Evolutionary conservation across 1,139 yeast species (phyloP).

Genomic region (Geotrichum restrictum): DNA sequence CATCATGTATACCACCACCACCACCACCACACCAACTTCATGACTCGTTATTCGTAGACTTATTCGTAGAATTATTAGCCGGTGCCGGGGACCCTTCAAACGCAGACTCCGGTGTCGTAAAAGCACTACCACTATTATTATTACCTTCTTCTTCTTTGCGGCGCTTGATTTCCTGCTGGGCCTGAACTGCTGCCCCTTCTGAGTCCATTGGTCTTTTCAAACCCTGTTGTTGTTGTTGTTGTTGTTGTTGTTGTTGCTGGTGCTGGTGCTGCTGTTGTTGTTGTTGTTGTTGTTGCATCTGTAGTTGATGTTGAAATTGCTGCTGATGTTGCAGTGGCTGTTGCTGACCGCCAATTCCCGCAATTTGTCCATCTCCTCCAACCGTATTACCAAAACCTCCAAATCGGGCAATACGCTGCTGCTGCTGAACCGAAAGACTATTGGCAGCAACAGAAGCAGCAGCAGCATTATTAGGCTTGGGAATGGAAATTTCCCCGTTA

Average conservation of each 20-base stretch:
- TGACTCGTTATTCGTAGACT: background rate
- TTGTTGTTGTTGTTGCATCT: constrained; percentile 22
- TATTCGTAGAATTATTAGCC: too few relatives aligned
- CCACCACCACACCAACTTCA: background rate
- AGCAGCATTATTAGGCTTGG: background rate
- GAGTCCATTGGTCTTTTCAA: constrained; percentile 9
- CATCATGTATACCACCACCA: too few relatives aligned
- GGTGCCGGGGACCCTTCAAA: too few relatives aligned
- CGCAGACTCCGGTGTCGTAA: background rate
- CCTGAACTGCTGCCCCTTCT: background rate
- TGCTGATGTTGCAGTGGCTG: constrained; percentile 23
- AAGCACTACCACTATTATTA: background rate
- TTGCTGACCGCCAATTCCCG: constrained; percentile 16
- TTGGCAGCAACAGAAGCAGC: background rate
- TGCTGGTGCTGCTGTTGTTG: constrained; percentile 23
- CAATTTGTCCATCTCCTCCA: constrained; percentile 1
- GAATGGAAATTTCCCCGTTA: constrained; percentile 3
- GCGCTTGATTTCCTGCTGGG: constrained; percentile 3
- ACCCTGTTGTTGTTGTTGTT: constrained; percentile 22
- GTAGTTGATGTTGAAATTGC: too few relatives aligned
- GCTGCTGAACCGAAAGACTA: constrained; percentile 12
- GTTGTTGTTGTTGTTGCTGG: constrained; percentile 23
- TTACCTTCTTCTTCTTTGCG: constrained; percentile 6
- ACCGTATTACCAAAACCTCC: background rate
- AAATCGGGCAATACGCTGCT: constrained; percentile 19